A percentile compares a stretch with the other conserved stretches of the same genome.
phyloP scores from a whole-genome alignment of 768 basidiomycete genomes.

The Tremella mesenterica region DNA sequence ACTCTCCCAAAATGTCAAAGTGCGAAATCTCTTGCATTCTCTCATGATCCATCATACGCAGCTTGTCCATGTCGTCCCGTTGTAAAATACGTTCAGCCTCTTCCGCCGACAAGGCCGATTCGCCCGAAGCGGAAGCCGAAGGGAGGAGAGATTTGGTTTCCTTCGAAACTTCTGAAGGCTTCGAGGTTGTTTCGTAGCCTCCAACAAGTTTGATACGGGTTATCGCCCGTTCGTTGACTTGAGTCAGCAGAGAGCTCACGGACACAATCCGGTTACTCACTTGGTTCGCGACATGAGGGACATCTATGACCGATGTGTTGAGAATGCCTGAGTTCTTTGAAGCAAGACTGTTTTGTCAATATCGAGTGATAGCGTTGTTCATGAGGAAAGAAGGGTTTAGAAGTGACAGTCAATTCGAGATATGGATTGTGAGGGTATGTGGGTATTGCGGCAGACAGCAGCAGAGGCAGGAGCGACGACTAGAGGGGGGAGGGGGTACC shows the following conservation, averaged over 20 bases:
- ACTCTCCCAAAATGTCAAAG: conserved; percentile 33
- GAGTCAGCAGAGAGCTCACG: background rate
- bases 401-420: too few species aligned
- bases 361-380: background rate
- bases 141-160: too few species aligned
- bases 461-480: too few species aligned
- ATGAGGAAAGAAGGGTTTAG: too few species aligned
- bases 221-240: conserved; percentile 22
- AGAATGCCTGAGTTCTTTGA: conserved; percentile 15
- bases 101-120: conserved; percentile 1
- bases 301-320: conserved; percentile 16
- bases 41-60: conserved; percentile 23
- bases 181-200: background rate
- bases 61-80: conserved; percentile 12
- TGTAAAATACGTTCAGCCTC: conserved; percentile 16
- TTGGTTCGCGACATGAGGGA: conserved; percentile 25
- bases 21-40: conserved; percentile 15
- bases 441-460: too few species aligned
- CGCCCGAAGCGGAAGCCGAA: too few species aligned
- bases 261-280: conserved; percentile 7
- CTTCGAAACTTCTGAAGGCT: background rate
- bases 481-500: too few species aligned
- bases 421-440: too few species aligned
- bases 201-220: conserved; percentile 18
- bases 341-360: conserved; percentile 26